Evolutionary conservation across 345 rosid genomes (phyloP).

Genomic region (Ceriops zippeliana): DNA sequence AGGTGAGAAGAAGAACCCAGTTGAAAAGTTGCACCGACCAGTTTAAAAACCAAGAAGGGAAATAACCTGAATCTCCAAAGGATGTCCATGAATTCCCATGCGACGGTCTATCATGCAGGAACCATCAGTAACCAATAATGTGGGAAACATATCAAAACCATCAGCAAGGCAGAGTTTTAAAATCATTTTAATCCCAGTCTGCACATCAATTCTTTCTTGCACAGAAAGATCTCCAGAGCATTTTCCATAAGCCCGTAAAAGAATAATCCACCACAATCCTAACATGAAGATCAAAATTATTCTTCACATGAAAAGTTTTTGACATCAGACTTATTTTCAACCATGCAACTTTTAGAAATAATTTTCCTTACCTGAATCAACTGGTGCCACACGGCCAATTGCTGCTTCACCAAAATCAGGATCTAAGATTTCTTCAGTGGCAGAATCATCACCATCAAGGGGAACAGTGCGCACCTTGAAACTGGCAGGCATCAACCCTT

Average conservation of each 20-base stretch:
- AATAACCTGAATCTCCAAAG: slow-evolving; percentile 75
- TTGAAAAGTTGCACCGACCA: background rate
- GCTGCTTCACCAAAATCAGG: slow-evolving; percentile 96
- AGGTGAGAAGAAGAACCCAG: no score
- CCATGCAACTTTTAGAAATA: background rate
- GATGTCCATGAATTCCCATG: slow-evolving; percentile 96
- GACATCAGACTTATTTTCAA: background rate
- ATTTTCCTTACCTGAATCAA: slow-evolving; percentile 56
- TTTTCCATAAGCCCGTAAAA: slow-evolving; percentile 32
- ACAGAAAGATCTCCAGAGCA: slow-evolving; percentile 30
- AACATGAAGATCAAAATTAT: background rate
- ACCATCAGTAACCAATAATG: slow-evolving; percentile 85
- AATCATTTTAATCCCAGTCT: slow-evolving; percentile 91
- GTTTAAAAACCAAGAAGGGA: background rate
- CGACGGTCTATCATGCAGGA: slow-evolving; percentile 95
- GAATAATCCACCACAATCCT: slow-evolving; percentile 34
- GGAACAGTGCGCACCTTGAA: slow-evolving; percentile 81
- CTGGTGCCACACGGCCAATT: slow-evolving; percentile 92
- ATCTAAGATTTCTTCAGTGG: slow-evolving; percentile 72
- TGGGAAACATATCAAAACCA: slow-evolving; percentile 93
- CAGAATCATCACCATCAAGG: slow-evolving; percentile 60
- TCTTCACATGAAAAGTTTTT: background rate
- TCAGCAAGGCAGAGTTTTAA: slow-evolving; percentile 70
- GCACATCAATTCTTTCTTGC: slow-evolving; percentile 71
- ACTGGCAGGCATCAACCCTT: slow-evolving; percentile 94